Evolutionary conservation across 2,329 filamentous ascomycete genomes (phyloP).

Genomic region (Arthroderma sp.): DNA sequence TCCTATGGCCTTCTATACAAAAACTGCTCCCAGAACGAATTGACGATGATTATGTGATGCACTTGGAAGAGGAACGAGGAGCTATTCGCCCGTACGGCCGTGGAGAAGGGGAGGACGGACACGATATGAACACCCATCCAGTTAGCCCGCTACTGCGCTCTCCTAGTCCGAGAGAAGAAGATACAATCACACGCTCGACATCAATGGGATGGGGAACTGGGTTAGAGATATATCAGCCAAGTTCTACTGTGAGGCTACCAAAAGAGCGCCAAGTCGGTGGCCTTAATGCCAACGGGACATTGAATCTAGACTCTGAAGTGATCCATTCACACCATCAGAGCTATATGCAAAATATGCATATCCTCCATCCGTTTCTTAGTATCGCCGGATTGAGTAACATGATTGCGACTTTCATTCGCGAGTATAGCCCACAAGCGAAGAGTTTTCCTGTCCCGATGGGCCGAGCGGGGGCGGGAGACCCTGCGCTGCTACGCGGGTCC

Average conservation of each 20-base stretch:
- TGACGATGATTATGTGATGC: slow-evolving; percentile 60
- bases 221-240: slow-evolving; percentile 21
- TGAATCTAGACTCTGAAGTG: slow-evolving; percentile 41
- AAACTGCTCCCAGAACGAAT: slow-evolving; percentile 48
- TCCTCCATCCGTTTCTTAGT: slow-evolving; percentile 52
- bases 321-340: slow-evolving; percentile 39
- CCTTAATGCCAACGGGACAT: slow-evolving; percentile 35
- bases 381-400: slow-evolving; percentile 38
- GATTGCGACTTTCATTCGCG: slow-evolving; percentile 38
- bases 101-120: slow-evolving; percentile 56
- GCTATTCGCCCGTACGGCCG: slow-evolving; percentile 62
- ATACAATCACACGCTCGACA: slow-evolving; percentile 29
- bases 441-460: not conserved
- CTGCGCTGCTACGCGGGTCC: slow-evolving; percentile 6
- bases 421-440: slow-evolving; percentile 28
- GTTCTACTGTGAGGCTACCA: slow-evolving; percentile 18
- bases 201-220: slow-evolving; percentile 41
- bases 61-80: slow-evolving; percentile 60
- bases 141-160: slow-evolving; percentile 7
- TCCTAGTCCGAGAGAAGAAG: slow-evolving; percentile 15
- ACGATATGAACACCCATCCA: slow-evolving; percentile 4
- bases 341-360: slow-evolving; percentile 49
- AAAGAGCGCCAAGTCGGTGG: slow-evolving; percentile 30
- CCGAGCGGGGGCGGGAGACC: not conserved
- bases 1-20: slow-evolving; percentile 58